Conservation (phyloP, 2,329 filamentous ascomycete genomes). For the Epichloe gansuensis region DNA sequence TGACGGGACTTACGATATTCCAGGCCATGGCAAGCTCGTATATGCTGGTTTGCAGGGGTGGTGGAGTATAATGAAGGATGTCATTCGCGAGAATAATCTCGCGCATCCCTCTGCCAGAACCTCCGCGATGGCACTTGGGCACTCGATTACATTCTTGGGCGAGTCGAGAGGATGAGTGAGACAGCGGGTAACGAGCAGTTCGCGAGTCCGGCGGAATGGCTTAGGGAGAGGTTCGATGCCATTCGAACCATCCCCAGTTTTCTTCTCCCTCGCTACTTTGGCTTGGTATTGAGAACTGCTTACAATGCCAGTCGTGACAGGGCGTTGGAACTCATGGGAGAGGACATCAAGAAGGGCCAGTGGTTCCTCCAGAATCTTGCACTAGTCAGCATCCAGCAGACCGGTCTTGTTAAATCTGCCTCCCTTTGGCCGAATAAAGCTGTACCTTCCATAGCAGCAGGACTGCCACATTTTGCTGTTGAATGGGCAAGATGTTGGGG, state of each 20-base stretch:
- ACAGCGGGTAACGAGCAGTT: conserved; percentile 51
- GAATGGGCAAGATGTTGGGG: conserved; percentile 97
- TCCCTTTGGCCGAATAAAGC: conserved; percentile 78
- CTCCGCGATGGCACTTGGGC: conserved; percentile 87
- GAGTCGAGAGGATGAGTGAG: conserved; percentile 61
- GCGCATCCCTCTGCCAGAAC: conserved; percentile 92
- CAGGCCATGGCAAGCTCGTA: conserved; percentile 70
- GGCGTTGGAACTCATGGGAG: conserved; percentile 65
- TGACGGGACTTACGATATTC: conserved; percentile 84
- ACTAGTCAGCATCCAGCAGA: conserved; percentile 86
- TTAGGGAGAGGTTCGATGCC: conserved; percentile 74
- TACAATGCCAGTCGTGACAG: conserved; percentile 75
- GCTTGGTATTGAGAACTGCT: conserved; percentile 73
- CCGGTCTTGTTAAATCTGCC: conserved; percentile 77
- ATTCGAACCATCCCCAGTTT: conserved; percentile 80
- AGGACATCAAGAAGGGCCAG: conserved; percentile 68
- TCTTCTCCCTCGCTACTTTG: conserved; percentile 85
- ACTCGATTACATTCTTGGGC: conserved; percentile 71
- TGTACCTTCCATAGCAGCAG: conserved; percentile 81
- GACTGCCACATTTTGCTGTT: conserved; percentile 84
- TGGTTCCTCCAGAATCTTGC: conserved; percentile 80
- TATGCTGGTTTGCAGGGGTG: conserved; percentile 97
- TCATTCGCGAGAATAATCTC: conserved; percentile 81
- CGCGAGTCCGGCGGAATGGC: conserved; percentile 58
- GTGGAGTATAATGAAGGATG: conserved; percentile 82